Evolutionary conservation across 805 yeast genomes (phyloP).

Genomic region (Tetrapisispora fleetii): DNA sequence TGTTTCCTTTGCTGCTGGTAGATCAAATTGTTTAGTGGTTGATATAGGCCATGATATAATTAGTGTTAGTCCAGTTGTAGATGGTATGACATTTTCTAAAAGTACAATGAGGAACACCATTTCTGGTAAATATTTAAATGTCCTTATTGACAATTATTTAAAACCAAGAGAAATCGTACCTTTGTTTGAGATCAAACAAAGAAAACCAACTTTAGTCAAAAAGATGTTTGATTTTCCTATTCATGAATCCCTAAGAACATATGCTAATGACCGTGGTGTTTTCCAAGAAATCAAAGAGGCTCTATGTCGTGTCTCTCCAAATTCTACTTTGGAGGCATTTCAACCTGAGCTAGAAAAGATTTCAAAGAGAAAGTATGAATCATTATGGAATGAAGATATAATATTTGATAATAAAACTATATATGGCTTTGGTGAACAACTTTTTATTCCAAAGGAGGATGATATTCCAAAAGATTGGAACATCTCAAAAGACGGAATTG

Average conservation of each 20-base stretch:
- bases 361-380: slow-evolving; percentile 47
- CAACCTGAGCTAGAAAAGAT: slow-evolving; percentile 21
- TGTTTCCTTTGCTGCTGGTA: slow-evolving; percentile 78
- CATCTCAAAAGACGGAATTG: slow-evolving; percentile 43
- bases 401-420: slow-evolving; percentile 50
- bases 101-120: slow-evolving; percentile 62
- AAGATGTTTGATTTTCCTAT: slow-evolving; percentile 18
- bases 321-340: slow-evolving; percentile 13
- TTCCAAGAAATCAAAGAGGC: slow-evolving; percentile 72
- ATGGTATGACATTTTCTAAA: slow-evolving; percentile 65
- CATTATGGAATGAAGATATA: slow-evolving; percentile 65
- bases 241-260: slow-evolving; percentile 46
- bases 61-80: slow-evolving; percentile 74
- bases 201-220: slow-evolving; percentile 24
- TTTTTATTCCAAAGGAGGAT: slow-evolving; percentile 53
- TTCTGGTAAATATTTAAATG: slow-evolving; percentile 55
- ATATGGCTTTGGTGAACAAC: slow-evolving; percentile 55
- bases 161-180: slow-evolving; percentile 29
- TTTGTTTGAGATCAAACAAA: slow-evolving; percentile 24
- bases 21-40: slow-evolving; percentile 78
- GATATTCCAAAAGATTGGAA: slow-evolving; percentile 29
- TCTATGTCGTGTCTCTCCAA: slow-evolving; percentile 39
- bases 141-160: slow-evolving; percentile 21
- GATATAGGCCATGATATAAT: slow-evolving; percentile 75
- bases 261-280: slow-evolving; percentile 42